Base-by-base conservation (phyloP, 495 filamentous ascomycete genomes). In the Hamigera avellanea region DNA sequence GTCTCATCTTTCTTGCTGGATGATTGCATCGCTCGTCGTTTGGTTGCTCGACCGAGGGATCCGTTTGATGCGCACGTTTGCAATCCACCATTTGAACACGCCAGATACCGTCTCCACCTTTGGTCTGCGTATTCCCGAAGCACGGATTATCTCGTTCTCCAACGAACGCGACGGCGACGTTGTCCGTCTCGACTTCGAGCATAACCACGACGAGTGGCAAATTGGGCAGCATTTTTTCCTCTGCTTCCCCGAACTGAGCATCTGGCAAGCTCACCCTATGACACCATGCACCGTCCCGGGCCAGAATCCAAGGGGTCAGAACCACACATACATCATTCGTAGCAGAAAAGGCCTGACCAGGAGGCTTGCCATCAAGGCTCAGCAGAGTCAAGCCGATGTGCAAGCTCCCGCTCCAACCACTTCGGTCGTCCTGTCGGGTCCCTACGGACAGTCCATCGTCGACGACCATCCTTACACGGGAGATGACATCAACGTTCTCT, bases 201-300 rank as follows among this genome's bases (percentile, higher is more conserved):
- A 78, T 27, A 57, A 53, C 8, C 75, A 78, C 37, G 57, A 61
- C 12, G 41, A 69, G 0, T 81, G 77, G 76, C 54, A 56, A 14
- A 50, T 76, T 16, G 78, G 78, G 7, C 71, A 83, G 49, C 79
- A 82, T 40, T 83, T 75, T 50, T 80, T 73, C 40, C 54, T 82
- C 18, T 71, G 65, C 44, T 82, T 83, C 39, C 54, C 73, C 0
- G 61, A 67, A 15, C 53, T 69, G 2, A 76, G 65, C 36, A 56
- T 80, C 36, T 81, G 76, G 70, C 75, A 83, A 54, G 70, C 71
- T 0, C 79, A 83, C 45, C 78, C 79, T 0, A 79, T 81, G 45
- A 83, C 79, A 0, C 71, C 76, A 0, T 52, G 67, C 17, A 71
- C 59, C 21, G 42, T 69, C 1, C 77, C 76, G 0, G 49, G 48